Conservation (phyloP, 192 early-diverging fungal genomes). For the Spizellomyces sp. region DNA sequence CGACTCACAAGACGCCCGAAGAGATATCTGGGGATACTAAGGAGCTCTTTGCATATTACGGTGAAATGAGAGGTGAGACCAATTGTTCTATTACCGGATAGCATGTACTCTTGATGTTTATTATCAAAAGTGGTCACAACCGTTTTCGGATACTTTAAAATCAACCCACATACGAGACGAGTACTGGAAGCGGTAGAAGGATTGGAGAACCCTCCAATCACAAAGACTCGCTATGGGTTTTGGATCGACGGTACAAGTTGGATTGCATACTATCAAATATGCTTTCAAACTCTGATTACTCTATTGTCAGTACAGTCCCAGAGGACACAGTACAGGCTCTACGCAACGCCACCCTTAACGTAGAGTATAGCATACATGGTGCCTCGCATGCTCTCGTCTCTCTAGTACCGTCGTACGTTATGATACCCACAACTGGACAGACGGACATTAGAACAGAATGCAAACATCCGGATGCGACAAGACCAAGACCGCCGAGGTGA, state of each 20-base stretch:
- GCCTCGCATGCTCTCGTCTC: constrained; percentile 53
- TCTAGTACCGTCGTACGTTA: constrained; percentile 37
- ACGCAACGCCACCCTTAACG: constrained; percentile 22
- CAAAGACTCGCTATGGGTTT: constrained; percentile 37
- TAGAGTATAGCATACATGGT: constrained; percentile 56
- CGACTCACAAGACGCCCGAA: not conserved
- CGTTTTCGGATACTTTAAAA: constrained; percentile 61
- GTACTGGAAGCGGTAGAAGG: constrained; percentile 54
- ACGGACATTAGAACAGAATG: constrained; percentile 52
- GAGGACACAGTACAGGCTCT: constrained; percentile 19
- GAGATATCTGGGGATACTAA: not conserved
- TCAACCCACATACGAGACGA: constrained; percentile 46
- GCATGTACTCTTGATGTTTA: constrained; percentile 10
- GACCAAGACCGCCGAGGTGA: constrained; percentile 46
- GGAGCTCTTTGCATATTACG: constrained; percentile 17
- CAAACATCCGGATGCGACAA: constrained; percentile 50
- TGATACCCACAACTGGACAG: constrained; percentile 18
- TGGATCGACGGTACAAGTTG: constrained; percentile 48
- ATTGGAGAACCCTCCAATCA: constrained; percentile 50
- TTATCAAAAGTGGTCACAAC: constrained; percentile 46
- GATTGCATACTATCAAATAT: not conserved
- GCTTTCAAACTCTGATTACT: not conserved
- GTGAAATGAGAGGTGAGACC: constrained; percentile 5
- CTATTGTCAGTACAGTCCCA: constrained; percentile 5
- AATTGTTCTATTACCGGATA: not conserved